Base-by-base conservation (phyloP, 2,329 filamentous ascomycete genomes). In the Stemphylium lycopersici region DNA sequence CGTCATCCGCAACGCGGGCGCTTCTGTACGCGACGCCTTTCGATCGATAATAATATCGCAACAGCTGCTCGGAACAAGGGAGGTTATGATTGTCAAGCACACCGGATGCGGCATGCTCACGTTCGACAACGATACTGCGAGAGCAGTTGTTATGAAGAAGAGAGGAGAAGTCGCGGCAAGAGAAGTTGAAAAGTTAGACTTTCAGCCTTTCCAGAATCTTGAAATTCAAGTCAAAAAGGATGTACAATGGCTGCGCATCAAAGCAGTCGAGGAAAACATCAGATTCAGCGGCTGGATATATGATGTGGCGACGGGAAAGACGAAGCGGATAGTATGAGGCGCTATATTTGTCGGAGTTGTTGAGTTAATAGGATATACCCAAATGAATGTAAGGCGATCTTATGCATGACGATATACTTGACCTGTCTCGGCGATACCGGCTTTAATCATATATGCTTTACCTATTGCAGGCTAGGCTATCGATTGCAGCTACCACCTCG, bases 21-120 rank as follows among this genome's bases (percentile, higher is more conserved):
- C 80, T 1, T 86, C 83, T 13, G 87, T 84, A 1, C 77, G 80
- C 33, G 90, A 93, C 52, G 88, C 87, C 0, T 80, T 93, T 6
- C 87, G 90, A 45, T 90, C 86, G 16, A 83, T 95, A 51, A 74
- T 93, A 56, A 91, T 95, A 67, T 92, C 89, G 0, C 82, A 95
- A 76, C 90, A 93, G 71, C 80, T 93, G 6, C 82, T 95, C 0
- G 89, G 87, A 7, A 95, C 90, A 0, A 80, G 82, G 1, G 90
- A 93, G 73, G 87, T 95, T 44, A 73, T 93, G 15, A 71, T 93
- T 20, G 80, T 93, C 65, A 90, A 91, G 77, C 88, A 91, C 66
- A 90, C 87, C 0, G 86, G 84, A 6, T 91, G 88, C 67, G 89
- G 89, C 1, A 90, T 90, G 88, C 72, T 89, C 46, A 89, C 82